These are phyloP conservation scores for Colletotrichum sp. DNA, from an alignment of 2,329 filamentous ascomycete species.

Conservation along the genomic window DNA sequence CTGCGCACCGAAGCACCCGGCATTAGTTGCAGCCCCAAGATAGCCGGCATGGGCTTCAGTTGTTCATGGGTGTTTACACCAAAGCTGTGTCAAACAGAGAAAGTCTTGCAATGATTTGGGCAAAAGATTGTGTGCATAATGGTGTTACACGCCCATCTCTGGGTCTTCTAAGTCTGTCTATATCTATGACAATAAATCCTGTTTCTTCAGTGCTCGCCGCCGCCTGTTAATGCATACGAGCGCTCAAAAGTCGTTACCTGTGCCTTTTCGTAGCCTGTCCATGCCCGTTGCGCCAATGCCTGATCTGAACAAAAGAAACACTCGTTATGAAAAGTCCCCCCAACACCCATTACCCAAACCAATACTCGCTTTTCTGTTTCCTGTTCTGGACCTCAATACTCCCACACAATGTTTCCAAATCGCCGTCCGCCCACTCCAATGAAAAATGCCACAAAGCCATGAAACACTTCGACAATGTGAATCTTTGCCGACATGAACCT, in stretches of 20 bases:
- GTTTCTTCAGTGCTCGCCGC: background rate
- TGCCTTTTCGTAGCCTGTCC: background rate
- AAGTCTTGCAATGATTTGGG: background rate
- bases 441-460: background rate
- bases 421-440: accelerated
- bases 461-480: background rate
- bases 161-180: background rate
- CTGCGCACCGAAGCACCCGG: background rate
- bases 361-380: background rate
- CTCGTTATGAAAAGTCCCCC: background rate
- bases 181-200: background rate
- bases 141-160: background rate
- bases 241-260: background rate
- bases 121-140: background rate
- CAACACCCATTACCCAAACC: background rate
- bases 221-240: background rate
- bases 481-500: background rate
- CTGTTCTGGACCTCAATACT: background rate
- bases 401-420: background rate
- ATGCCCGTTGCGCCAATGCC: background rate
- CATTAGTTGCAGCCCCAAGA: background rate
- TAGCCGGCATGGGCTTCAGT: background rate
- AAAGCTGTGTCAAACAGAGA: accelerated
- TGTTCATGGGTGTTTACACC: accelerated
- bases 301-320: background rate